Conservation (phyloP, 2,329 filamentous ascomycete species). For the Trichoderma asperellum region DNA sequence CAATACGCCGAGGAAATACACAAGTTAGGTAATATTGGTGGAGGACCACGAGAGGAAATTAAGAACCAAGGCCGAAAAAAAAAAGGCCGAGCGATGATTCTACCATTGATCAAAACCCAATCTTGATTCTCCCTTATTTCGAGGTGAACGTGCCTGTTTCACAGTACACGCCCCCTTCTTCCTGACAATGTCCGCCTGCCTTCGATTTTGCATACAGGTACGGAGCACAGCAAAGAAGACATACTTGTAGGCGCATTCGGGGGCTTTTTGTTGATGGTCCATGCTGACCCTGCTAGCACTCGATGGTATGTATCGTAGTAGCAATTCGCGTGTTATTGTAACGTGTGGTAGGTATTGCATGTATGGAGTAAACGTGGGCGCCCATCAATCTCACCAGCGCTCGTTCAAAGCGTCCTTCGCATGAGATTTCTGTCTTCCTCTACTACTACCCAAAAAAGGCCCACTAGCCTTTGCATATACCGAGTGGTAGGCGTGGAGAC, state of each 20-base stretch:
- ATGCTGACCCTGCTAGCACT: slow-evolving; percentile 28
- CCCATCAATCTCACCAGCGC: slow-evolving; percentile 22
- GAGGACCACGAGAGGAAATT: not conserved
- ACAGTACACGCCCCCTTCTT: slow-evolving; percentile 16
- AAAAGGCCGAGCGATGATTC: slow-evolving; percentile 1
- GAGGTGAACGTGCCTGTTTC: not conserved
- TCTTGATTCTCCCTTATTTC: slow-evolving; percentile 10
- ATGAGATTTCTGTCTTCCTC: slow-evolving; percentile 15
- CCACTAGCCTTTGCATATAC: slow-evolving; percentile 25
- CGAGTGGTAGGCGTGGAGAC: slow-evolving; percentile 30
- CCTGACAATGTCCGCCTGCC: not conserved
- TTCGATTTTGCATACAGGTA: slow-evolving; percentile 9
- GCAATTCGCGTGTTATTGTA: slow-evolving; percentile 21
- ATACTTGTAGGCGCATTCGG: slow-evolving; percentile 12
- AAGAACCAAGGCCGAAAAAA: not conserved
- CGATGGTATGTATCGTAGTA: slow-evolving; percentile 4
- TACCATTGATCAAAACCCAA: slow-evolving; percentile 2
- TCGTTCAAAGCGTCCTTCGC: slow-evolving; percentile 3
- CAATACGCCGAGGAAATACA: not conserved
- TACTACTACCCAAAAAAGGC: not conserved
- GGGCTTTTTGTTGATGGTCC: slow-evolving; percentile 29
- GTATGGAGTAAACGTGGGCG: slow-evolving; percentile 25
- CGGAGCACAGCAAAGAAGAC: not conserved
- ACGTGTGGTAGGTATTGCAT: slow-evolving; percentile 26
- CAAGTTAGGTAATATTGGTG: not conserved